Conservation (phyloP, 371 early-diverging fungal genomes). For the Batrachochytrium dendrobatidis region DNA sequence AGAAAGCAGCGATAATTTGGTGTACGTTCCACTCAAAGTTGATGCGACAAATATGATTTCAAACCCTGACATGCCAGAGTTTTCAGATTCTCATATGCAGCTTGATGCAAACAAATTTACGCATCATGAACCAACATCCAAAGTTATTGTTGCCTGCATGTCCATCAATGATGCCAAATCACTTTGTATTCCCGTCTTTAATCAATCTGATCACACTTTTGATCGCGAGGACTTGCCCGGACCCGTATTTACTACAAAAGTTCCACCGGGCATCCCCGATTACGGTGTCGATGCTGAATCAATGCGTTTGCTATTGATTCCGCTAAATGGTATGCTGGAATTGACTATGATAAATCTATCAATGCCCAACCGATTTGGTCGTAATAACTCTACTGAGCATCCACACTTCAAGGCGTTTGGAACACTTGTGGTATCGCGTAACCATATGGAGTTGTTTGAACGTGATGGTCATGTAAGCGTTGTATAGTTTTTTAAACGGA, state of each 20-base stretch:
- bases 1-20: too few species aligned
- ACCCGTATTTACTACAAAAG: background rate
- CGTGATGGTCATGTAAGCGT: slow-evolving; percentile 18
- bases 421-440: slow-evolving; percentile 33
- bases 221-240: background rate
- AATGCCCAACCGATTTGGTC: background rate
- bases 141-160: too few species aligned
- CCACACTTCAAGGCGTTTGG: slow-evolving; percentile 25
- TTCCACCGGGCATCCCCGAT: background rate
- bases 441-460: slow-evolving; percentile 29
- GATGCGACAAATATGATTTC: too few species aligned
- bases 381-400: background rate
- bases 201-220: too few species aligned
- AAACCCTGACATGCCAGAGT: too few species aligned
- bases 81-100: too few species aligned
- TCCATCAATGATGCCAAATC: too few species aligned
- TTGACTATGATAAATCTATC: background rate
- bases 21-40: too few species aligned
- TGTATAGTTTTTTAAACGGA: background rate
- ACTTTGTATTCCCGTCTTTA: too few species aligned
- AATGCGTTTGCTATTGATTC: background rate
- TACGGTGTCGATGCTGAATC: background rate
- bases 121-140: too few species aligned
- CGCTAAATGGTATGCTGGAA: background rate
- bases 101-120: too few species aligned